Evolutionary conservation across 1,139 yeast species (phyloP).

Genomic region (Saccharomyces uvarum): DNA sequence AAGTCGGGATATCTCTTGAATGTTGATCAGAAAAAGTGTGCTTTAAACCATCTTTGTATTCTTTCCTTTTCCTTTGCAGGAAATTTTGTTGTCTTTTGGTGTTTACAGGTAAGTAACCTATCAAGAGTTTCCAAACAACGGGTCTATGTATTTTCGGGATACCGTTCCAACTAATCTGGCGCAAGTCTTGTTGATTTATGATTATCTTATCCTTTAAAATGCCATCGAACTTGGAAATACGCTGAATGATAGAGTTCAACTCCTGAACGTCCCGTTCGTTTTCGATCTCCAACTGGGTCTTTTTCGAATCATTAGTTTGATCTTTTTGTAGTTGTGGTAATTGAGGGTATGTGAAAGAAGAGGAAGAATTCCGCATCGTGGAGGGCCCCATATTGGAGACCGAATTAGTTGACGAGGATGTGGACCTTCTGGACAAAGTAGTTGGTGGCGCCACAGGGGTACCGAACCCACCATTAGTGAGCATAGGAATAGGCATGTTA

Average conservation of each 20-base stretch:
- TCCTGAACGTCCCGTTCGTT: constrained; percentile 43
- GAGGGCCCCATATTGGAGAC: constrained; percentile 9
- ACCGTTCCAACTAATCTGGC: constrained; percentile 89
- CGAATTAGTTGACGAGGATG: constrained; percentile 12
- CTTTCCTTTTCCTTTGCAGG: constrained; percentile 72
- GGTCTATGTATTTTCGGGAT: constrained; percentile 79
- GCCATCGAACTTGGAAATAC: constrained; percentile 60
- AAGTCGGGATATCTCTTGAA: constrained; percentile 65
- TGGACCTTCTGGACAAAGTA: constrained; percentile 7
- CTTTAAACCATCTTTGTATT: constrained; percentile 65
- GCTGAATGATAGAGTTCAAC: constrained; percentile 50
- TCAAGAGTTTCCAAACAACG: constrained; percentile 76
- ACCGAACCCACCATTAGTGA: constrained; percentile 30
- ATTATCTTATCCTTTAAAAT: constrained; percentile 50
- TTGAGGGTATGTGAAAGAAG: constrained; percentile 26
- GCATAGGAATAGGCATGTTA: constrained; percentile 36
- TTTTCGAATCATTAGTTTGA: constrained; percentile 24
- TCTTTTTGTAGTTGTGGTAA: constrained; percentile 26
- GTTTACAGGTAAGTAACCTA: constrained; percentile 88
- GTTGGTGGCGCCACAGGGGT: constrained; percentile 3
- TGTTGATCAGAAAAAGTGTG: constrained; percentile 50
- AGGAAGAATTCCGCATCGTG: constrained; percentile 16
- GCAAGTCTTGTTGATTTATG: constrained; percentile 59
- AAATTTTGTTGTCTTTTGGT: constrained; percentile 65
- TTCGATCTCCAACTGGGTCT: constrained; percentile 24